These are phyloP conservation scores for Xylariaceae sp. DNA, from an alignment of 2,329 filamentous ascomycete genomes.

Conservation along the genomic window DNA sequence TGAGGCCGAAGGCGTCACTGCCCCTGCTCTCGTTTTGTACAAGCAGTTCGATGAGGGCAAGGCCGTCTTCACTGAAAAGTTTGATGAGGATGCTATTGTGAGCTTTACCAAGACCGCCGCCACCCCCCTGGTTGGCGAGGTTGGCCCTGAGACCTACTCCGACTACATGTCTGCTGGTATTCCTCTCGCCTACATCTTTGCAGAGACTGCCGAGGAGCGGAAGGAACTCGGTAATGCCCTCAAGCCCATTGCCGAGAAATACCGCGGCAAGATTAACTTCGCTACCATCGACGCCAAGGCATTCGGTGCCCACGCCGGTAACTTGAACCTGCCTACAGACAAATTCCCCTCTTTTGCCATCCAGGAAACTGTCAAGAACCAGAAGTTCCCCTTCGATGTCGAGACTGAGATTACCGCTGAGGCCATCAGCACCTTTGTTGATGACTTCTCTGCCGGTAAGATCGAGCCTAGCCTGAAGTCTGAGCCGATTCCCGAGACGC, in stretches of 20 bases:
- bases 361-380: conserved; percentile 90
- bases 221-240: conserved; percentile 68
- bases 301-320: conserved; percentile 90
- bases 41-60: conserved; percentile 98
- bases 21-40: conserved; percentile 87
- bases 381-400: conserved; percentile 93
- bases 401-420: conserved; percentile 68
- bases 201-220: conserved; percentile 86
- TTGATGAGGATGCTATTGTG: conserved; percentile 73
- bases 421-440: conserved; percentile 73
- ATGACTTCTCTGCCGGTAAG: conserved; percentile 81
- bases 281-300: conserved; percentile 93
- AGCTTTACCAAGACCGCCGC: conserved; percentile 78
- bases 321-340: conserved; percentile 94
- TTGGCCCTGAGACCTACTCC: conserved; percentile 94
- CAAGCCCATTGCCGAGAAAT: conserved; percentile 82
- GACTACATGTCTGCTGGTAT: conserved; percentile 90
- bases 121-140: conserved; percentile 88
- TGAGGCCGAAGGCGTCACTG: conserved; percentile 82
- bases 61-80: conserved; percentile 72
- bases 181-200: conserved; percentile 95
- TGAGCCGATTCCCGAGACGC: conserved; percentile 88
- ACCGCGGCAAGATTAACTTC: conserved; percentile 94
- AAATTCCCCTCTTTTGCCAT: conserved; percentile 98
- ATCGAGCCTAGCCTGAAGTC: conserved; percentile 96